Evolutionary conservation across 352 stramenopile species (phyloP), one percentile per base, ranked within the genome.

Genomic region (Globisporangium cystogenes): DNA sequence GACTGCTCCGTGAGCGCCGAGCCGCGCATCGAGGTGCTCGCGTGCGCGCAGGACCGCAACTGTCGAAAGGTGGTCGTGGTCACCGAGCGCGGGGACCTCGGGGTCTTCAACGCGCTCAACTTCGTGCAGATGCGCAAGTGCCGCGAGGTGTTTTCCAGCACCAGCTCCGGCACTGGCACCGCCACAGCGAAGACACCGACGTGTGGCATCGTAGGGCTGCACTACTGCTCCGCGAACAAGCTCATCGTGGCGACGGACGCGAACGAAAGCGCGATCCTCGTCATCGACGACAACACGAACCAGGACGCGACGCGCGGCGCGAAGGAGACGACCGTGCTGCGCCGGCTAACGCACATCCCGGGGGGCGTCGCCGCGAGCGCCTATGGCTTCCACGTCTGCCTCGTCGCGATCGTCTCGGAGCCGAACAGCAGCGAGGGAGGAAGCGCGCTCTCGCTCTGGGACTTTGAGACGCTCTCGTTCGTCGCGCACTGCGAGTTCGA

Each of bases 221-320:
- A 90, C 37, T 90, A 90, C 53, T 87, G 78, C 59, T 88, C 76
- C 0, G 70, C 73, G 8, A 90, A 90, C 60, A 90, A 87, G 50
- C 64, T 90, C 6, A 70, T 90, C 18, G 60, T 90, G 33, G 58
- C 68, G 2, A 68, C 74, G 0, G 72, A 87, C 31, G 55, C 67
- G 3, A 60, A 72, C 18, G 66, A 56, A 0, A 74, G 70, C 27
- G 67, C 73, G 20, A 87, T 89, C 29, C 42, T 76, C 26, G 60
- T 91, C 21, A 70, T 95, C 24, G 78, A 90, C 48, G 77, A 93
- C 40, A 81, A 77, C 60, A 68, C 57, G 1, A 78, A 71, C 26
- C 70, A 73, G 36, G 68, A 84, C 29, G 64, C 71, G 7, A 63
- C 67, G 0, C 72, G 78, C 44, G 74, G 74, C 0, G 61, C 65